phyloP scores from a whole-genome alignment of 495 filamentous ascomycete genomes.

The Penicillium lagena region DNA sequence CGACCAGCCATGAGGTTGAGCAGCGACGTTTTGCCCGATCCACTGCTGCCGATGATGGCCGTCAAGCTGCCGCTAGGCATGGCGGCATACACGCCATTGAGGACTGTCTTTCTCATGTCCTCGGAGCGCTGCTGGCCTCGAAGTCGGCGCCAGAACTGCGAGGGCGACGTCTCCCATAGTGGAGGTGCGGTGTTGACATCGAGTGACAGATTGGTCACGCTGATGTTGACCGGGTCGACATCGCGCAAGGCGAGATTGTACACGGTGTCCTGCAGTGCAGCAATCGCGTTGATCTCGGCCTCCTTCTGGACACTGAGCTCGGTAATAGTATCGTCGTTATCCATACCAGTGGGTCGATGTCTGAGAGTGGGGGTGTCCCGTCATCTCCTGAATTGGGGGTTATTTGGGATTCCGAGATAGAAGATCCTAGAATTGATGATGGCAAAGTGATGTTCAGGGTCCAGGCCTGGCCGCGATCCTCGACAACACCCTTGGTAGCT shows the following conservation, averaged over 20 bases:
- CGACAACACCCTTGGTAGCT: too few species aligned
- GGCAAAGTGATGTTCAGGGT: too few species aligned
- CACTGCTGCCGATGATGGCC: slow-evolving; percentile 67
- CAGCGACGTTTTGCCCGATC: slow-evolving; percentile 67
- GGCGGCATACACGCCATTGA: slow-evolving; percentile 46
- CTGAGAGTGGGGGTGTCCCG: neutral
- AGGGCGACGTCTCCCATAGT: slow-evolving; percentile 24
- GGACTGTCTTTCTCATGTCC: slow-evolving; percentile 27
- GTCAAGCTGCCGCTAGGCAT: slow-evolving; percentile 59
- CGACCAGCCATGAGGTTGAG: slow-evolving; percentile 64
- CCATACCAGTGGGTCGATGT: slow-evolving; percentile 2
- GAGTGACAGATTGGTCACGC: slow-evolving; percentile 48
- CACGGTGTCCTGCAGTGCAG: slow-evolving; percentile 3
- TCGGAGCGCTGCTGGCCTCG: slow-evolving; percentile 16
- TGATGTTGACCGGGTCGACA: slow-evolving; percentile 54
- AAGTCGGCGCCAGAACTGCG: slow-evolving; percentile 14
- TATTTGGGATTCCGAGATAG: too few species aligned
- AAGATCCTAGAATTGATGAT: too few species aligned
- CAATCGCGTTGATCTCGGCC: neutral
- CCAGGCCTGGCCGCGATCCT: too few species aligned
- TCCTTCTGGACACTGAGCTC: slow-evolving; percentile 9
- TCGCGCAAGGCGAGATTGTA: slow-evolving; percentile 49
- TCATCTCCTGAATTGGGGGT: neutral
- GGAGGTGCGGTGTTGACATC: slow-evolving; percentile 45
- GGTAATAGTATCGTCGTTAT: slow-evolving; percentile 11